Evolutionary conservation across 768 basidiomycete species (phyloP), one percentile per base, ranked within the genome.

Genomic region (Neoboletus magnificus): DNA sequence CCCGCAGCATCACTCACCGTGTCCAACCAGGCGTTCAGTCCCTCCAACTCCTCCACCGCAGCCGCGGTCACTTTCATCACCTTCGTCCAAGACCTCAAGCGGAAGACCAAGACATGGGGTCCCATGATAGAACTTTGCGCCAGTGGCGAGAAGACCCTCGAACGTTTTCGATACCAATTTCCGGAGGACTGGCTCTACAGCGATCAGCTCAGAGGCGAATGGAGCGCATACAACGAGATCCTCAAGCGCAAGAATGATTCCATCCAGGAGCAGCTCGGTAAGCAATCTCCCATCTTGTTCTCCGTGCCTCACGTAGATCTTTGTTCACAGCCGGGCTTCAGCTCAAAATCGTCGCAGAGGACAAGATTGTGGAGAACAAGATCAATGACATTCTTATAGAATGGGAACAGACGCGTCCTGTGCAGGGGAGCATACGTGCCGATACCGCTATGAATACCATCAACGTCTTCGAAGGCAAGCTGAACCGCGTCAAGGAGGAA

Each of bases 31-130:
- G 81, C 76, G 55, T 84, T 91, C 67, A 82, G 85, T 75, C 81
- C 87, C 73, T 81, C 83, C 70, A 91, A 87, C 68, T 91, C 91
- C 33, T 96, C 96, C 59, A 99, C 97, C 73, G 95, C 96, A 45
- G 94, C 95, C 49, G 94, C 97, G 72, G 97, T 99, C 62, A 91
- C 92, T 2, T 97, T 99, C 74, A 99, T 99, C 74, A 99, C 97
- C 25, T 98, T 98, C 69, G 96, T 99, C 3, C 97, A 99, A 74
- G 97, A 98, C 79, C 82, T 98, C 64, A 98, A 98, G 78, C 88
- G 89, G 69, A 97, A 95, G 78, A 92, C 93, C 53, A 91, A 91
- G 76, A 80, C 88, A 83, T 98, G 97, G 97, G 88, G 86, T 18
- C 92, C 93, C 27, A 91, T 96, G 83, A 93, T 99, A 70, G 93